These are phyloP conservation scores for Flagelloscypha sp. DNA, from an alignment of 768 basidiomycete species.

Conservation along the genomic window DNA sequence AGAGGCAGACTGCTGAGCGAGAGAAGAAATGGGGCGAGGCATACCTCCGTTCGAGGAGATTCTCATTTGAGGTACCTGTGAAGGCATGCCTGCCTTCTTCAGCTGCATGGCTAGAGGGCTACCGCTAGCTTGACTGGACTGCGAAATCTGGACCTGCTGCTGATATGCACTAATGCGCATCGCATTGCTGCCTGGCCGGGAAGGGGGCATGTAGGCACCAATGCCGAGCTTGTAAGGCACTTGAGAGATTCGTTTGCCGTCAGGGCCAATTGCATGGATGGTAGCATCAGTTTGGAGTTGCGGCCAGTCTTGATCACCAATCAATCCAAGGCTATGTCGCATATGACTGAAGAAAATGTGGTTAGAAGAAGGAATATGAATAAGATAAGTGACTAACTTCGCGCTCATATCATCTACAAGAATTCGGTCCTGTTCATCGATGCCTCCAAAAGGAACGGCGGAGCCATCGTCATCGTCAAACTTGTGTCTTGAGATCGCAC, in stretches of 20 bases:
- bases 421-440: constrained; percentile 60
- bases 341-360: constrained; percentile 33
- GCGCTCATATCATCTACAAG: constrained; percentile 67
- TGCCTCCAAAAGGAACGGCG: constrained; percentile 43
- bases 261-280: constrained; percentile 2
- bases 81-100: constrained; percentile 56
- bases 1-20: too few species aligned
- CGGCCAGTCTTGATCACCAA: constrained; percentile 43
- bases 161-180: too few species aligned
- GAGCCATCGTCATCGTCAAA: constrained; percentile 62
- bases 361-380: constrained; percentile 4
- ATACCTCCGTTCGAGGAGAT: constrained; percentile 53
- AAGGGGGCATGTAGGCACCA: too few species aligned
- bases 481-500: too few species aligned
- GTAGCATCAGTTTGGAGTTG: constrained; percentile 9
- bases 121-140: constrained; percentile 24
- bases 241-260: constrained; percentile 8
- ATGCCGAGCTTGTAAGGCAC: constrained; percentile 10
- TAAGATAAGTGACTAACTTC: constrained; percentile 24
- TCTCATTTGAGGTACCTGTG: constrained; percentile 49
- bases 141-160: too few species aligned
- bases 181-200: too few species aligned
- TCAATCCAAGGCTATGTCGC: constrained; percentile 45
- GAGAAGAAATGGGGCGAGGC: constrained; percentile 45
- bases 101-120: constrained; percentile 53